Base-by-base conservation (phyloP, 768 basidiomycete species). In the Cystobasidium onofrii region DNA sequence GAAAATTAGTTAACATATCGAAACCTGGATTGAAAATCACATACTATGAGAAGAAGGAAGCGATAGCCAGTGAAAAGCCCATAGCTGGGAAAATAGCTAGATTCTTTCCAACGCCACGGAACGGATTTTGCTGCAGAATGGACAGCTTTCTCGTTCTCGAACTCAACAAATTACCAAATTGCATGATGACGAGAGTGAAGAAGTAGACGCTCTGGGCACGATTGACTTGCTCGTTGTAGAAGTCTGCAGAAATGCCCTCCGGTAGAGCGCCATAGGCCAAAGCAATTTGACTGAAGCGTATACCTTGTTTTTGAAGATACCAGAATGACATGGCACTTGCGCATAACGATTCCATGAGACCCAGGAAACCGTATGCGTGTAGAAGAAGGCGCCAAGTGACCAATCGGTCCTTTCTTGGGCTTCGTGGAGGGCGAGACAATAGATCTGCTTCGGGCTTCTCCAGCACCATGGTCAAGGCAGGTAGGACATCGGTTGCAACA, bases 401-500 rank as follows among this genome's bases (percentile, higher is more conserved):
- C 12, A 88, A 82, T 17, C 85, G 82, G 70, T 88, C 87, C 46
- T 81, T 86, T 77, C 85, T 84, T 25, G 83, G 82, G 73, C 87
- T 83, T 34, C 87, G 83, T 0, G 87, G 87, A 73, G 84, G 85
- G 31, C 86, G 83, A 3, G 82, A 79, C 33, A 88, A 81, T 1
- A 88, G 81, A 50, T 86, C 87, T 0, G 84, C 81, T 80, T 88
- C 87, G n/a, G 87, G 87, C 34, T 85, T 83, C 78, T 88, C 87
- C 76, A 85, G 83, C 73, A 85, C 85, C 72, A 88, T 80, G 31
- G 85, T 83, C 9, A 88, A 82, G 3, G 87, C 79, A 77, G 86
- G 80, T 77, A 84, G 80, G 18, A 88, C 84, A 73, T 88, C 87
- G 20, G 87, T 88, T 17, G 81, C 83, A 23, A 86, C 84, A 75